Evolutionary conservation across 345 rosid genomes (phyloP).

Genomic region (Gossypium raimondii): DNA sequence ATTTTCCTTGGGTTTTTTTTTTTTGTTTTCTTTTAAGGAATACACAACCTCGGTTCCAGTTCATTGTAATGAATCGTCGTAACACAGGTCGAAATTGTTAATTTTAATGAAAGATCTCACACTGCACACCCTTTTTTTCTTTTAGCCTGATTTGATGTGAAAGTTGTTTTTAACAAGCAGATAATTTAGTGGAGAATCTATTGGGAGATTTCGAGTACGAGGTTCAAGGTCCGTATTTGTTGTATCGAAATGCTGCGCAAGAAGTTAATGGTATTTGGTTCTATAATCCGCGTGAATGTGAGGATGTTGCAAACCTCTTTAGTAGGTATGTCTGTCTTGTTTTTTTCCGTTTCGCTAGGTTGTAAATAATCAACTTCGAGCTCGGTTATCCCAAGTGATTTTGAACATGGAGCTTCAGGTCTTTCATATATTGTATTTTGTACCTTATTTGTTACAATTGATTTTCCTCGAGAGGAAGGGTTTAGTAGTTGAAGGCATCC

Average conservation of each 20-base stretch:
- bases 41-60: constrained; percentile 73
- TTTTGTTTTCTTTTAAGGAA: constrained; percentile 33
- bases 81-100: constrained; percentile 42
- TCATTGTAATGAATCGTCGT: constrained; percentile 71
- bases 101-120: background rate
- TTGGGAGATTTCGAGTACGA: constrained; percentile 63
- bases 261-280: constrained; percentile 73
- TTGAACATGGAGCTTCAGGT: background rate
- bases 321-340: constrained; percentile 30
- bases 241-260: constrained; percentile 53
- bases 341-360: background rate
- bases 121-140: background rate
- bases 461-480: background rate
- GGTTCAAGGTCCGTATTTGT: constrained; percentile 54
- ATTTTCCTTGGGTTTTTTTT: background rate
- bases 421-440: background rate
- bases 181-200: constrained; percentile 57
- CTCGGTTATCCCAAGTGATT: background rate
- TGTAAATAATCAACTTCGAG: background rate
- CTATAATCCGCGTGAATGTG: constrained; percentile 53
- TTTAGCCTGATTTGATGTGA: background rate
- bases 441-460: background rate
- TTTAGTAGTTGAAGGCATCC: background rate
- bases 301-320: constrained; percentile 57
- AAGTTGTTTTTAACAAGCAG: constrained; percentile 22